Evolutionary conservation across 768 basidiomycete genomes (phyloP), one percentile per base, ranked within the genome.

Genomic region (Tylopilus sp.): DNA sequence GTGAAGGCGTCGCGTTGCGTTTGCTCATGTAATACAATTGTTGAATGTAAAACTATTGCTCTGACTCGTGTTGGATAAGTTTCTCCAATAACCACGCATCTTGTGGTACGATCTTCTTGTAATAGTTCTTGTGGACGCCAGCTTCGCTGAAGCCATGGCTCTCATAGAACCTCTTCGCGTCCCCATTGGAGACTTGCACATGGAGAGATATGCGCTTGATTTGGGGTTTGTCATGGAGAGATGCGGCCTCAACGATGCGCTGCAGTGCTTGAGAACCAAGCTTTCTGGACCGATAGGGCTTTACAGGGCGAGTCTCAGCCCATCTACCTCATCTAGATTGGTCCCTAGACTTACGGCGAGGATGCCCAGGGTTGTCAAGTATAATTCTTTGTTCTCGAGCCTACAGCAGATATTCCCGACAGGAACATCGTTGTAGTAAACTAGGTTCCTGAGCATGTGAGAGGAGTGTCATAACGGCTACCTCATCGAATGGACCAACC

Each of bases 381-480:
- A 95, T 48, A 71, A 42, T 54, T 66, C 68, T 21, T 83, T 81
- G 48, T 75, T 78, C 71, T 96, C 92, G 55, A 93, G 70, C 53
- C 90, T 82, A 73, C 89, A 92, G 70, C 89, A 92, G 63, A 94
- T 81, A 6, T 85, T 90, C 54, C 93, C 92, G 57, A 95, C 86
- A 42, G 93, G 91, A 52, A 96, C 77, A 73, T 96, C 92, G 74
- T 93, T 94, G 73, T 87, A 94, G 72, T 93, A 94, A 44, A 94
- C 93, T 93, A 41, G 8, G 52, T 56, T 50, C 53, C 66, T 59
- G 55, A 51, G 44, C 52, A 52, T 54, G 60, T 67, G 54, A 67
- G 67, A 57, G 30, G 14, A 45, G 29, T 46, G 53, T 31, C 8
- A 34, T 52, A 40, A 50, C 26, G 50, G 50, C 38, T 50, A 53